Percentiles rank a stretch among this genome's conserved stretches.
These are phyloP conservation scores for Cryomyces minteri DNA, from an alignment of 495 filamentous ascomycete genomes.

Conservation along the genomic window DNA sequence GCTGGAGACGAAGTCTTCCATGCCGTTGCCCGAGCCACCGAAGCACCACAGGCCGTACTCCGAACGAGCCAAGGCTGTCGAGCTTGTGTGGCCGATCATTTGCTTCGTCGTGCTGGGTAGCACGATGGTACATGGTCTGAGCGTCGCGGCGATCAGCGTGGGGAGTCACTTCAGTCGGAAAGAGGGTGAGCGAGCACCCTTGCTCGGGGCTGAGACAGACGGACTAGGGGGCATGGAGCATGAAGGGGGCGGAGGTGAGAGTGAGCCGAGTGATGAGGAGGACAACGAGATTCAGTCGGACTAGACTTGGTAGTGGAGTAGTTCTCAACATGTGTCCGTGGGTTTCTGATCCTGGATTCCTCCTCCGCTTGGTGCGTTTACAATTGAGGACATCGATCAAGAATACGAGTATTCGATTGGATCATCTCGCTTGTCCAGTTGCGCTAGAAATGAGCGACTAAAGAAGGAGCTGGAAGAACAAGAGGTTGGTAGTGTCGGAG, in stretches of 20 bases:
- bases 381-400: too few species aligned
- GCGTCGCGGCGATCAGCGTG: constrained; percentile 24
- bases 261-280: constrained; percentile 4
- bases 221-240: constrained; percentile 25
- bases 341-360: too few species aligned
- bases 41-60: constrained; percentile 8
- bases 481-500: too few species aligned
- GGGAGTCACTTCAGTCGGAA: constrained; percentile 21
- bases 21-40: constrained; percentile 21
- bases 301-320: too few species aligned
- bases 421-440: too few species aligned
- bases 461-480: too few species aligned
- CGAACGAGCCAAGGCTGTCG: constrained; percentile 13
- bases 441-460: too few species aligned
- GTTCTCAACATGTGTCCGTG: too few species aligned
- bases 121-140: constrained; percentile 29
- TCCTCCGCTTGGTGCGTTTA: too few species aligned
- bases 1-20: constrained; percentile 22
- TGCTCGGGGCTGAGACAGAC: constrained; percentile 24
- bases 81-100: constrained; percentile 29
- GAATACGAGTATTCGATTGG: too few species aligned
- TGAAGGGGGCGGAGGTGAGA: constrained; percentile 19
- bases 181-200: constrained; percentile 22
- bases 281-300: background rate
- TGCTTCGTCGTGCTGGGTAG: constrained; percentile 29